Evolutionary conservation across 305 asterid genomes (phyloP), one percentile per base, ranked within the genome.

Genomic region (Petunia hybrid): DNA sequence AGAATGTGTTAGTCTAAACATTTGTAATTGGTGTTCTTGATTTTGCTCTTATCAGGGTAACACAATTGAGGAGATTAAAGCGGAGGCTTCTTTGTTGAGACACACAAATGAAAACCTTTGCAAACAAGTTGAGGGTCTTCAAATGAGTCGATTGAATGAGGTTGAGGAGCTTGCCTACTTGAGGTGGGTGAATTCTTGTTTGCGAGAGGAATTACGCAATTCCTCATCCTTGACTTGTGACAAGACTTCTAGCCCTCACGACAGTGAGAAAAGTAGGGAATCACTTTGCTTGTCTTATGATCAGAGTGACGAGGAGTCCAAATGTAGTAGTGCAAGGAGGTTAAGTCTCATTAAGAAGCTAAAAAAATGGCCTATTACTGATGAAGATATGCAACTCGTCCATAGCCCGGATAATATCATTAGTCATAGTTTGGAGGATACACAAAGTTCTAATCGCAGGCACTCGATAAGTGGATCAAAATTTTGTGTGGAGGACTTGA

Each of bases 81-180:
- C 92, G 67, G 98, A 95, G 87, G 97, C 93, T 35, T 91, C 91
- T 59, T 77, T 83, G 87, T 89, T 93, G n/a, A 90, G 89, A 87
- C 86, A 90, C 79, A 90, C 94, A 31, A 95, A 95, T 79, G 92
- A 89, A 80, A 97, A 92, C 82, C 92, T 95, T 31, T 85, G 95
- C 87, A 95, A 93, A 83, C 99, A 95, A 90, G 99, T 95, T 77
- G 99, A 95, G 85, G 95, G 94, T 73, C 98, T 95, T 84, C 99
- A 95, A 80, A 83, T 93, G 88, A 93, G 91, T 86, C 76, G 98
- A 57, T 85, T 95, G 91, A 93, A 92, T 83, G 99, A 95, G 85
- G 99, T 91, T 22, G 99, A 95, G 87, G 99, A 93, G 89, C 95
- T 95, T 59, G 97, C 90, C 79, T 95, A 95, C 85, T 88, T 95